A percentile compares a stretch with the other conserved stretches of the same genome.
These are phyloP conservation scores for Candida peoriensis DNA, from an alignment of 805 yeast genomes.

Conservation along the genomic window DNA sequence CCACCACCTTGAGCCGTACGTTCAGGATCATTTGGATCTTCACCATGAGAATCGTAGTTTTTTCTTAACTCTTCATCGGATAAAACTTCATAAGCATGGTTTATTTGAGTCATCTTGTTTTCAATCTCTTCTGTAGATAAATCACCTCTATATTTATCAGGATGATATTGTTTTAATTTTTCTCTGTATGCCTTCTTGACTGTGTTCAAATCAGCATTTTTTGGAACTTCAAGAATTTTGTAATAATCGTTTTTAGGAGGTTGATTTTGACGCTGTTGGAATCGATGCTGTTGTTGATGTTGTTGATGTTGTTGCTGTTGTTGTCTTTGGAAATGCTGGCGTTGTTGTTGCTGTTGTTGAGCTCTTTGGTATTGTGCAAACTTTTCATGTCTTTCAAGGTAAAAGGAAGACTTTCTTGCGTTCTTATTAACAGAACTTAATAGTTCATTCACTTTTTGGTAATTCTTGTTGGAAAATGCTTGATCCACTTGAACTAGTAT, in stretches of 20 bases:
- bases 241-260: constrained; percentile 64
- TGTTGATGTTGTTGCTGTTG: constrained; percentile 44
- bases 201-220: constrained; percentile 63
- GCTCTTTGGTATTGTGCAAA: constrained; percentile 22
- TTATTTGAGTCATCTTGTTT: constrained; percentile 83
- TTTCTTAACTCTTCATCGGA: constrained; percentile 59
- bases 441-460: constrained; percentile 33
- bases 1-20: constrained; percentile 8
- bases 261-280: constrained; percentile 31
- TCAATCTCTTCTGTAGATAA: constrained; percentile 66
- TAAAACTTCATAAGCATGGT: constrained; percentile 86
- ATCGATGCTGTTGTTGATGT: constrained; percentile 35
- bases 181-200: constrained; percentile 79
- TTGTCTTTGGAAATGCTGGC: no score
- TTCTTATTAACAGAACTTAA: constrained; percentile 35
- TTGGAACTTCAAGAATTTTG: constrained; percentile 63
- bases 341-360: constrained; percentile 36
- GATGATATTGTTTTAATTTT: constrained; percentile 78
- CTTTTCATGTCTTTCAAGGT: constrained; percentile 27
- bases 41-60: constrained; percentile 60
- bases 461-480: constrained; percentile 30
- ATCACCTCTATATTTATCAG: constrained; percentile 81
- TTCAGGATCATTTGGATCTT: constrained; percentile 42
- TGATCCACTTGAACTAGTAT: constrained; percentile 29
- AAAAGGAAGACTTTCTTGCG: constrained; percentile 31